Base-by-base conservation (phyloP, 495 filamentous ascomycete species). In the Aspergillus ellipticus region DNA sequence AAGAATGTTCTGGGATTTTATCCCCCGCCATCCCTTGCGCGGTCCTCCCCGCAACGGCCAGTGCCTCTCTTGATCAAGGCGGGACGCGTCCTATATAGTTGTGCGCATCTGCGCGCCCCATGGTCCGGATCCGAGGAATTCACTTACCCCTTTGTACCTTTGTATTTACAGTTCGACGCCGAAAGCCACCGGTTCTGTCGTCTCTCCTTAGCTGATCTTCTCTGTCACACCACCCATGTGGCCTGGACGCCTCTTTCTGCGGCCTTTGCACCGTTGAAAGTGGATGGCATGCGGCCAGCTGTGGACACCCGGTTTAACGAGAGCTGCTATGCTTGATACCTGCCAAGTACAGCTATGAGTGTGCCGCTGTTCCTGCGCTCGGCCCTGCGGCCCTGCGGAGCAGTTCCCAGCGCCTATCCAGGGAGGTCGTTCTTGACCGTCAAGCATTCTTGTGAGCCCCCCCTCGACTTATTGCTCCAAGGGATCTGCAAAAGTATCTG, bases 371-470 rank as follows among this genome's bases (percentile, higher is more conserved):
- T 66, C 58, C 49, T 73, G 68, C 65, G 66, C 55, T 66, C 62
- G 47, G 68, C 66, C 20, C 61, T 70, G 51, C 54, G 66, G 49
- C 68, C 66, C 33, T 75, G 70, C 63, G 62, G 66, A 37, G 67
- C 57, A 37, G 63, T 51, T 29, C 50, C 62, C 54, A 57, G 60
- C 55, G 49, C 47, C 22, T 55, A 65, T 55, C 59, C 66, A 57
- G 66, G 67, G 58, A 71, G 59, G 54, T 61, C 50, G 0, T 42
- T 65, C 15, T 16, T 61, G 15, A 29, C 35, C 10, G 15, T 53
- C 20, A 64, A 61, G 48, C 57, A 55, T 13, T 57, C 62, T 37
- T 53, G 71, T 74, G 64, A 60, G 67, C 54, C 19, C 6, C 13
- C 10, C n/a, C 50, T 48, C 13, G 2, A 2, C 5, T 17, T 17